Percentiles rank a stretch among this genome's conserved stretches.
Conservation (phyloP, 2,329 filamentous ascomycete species). For the Colletotrichum phormii region DNA sequence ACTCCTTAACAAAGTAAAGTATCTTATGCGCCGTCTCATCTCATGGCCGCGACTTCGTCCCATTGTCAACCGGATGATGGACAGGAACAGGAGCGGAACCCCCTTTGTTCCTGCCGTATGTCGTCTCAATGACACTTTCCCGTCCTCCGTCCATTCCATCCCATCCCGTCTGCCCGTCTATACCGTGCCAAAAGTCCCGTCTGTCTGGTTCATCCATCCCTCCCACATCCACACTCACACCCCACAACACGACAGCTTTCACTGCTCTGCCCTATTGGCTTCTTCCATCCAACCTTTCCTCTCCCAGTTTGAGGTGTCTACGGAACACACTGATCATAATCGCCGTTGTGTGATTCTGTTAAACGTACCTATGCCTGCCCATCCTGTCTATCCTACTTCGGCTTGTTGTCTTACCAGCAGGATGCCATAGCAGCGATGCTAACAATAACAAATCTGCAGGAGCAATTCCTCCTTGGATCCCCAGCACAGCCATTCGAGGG, state of each 20-base stretch:
- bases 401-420: not conserved
- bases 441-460: not conserved
- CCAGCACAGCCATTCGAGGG: not conserved
- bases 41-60: conserved; percentile 11
- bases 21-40: not conserved
- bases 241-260: conserved; percentile 16
- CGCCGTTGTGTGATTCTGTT: not conserved
- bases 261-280: not conserved
- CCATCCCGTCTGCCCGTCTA: not conserved
- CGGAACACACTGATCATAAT: not conserved
- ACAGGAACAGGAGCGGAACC: not conserved
- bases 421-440: not conserved
- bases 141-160: not conserved
- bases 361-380: not conserved
- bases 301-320: not conserved
- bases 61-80: conserved; percentile 24
- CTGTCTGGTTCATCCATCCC: conserved; percentile 27
- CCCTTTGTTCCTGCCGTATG: conserved; percentile 17
- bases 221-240: conserved; percentile 1
- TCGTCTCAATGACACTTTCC: conserved; percentile 2
- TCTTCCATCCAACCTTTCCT: conserved; percentile 6
- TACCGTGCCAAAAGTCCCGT: not conserved
- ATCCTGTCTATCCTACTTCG: not conserved
- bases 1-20: not conserved
- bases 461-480: not conserved